Conservation (phyloP, 1,139 yeast genomes). For the Candida tunisiensis region DNA sequence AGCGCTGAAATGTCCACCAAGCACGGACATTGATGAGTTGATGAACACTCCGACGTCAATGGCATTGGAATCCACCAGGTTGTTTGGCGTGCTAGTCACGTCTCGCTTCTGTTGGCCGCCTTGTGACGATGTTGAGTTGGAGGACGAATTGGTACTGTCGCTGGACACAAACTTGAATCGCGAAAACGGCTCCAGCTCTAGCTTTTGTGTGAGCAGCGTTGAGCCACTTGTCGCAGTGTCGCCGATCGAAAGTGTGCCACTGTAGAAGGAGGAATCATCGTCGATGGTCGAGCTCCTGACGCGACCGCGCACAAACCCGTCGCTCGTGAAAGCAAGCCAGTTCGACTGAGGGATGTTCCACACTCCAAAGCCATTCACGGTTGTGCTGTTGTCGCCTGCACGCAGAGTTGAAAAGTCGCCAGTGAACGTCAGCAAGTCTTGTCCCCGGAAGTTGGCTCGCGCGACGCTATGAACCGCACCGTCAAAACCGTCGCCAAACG, state of each 20-base stretch:
- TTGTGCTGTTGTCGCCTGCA: slow-evolving; percentile 3
- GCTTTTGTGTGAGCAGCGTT: background rate
- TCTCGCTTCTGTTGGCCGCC: slow-evolving; percentile 1
- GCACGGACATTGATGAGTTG: slow-evolving; percentile 31
- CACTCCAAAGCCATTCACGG: slow-evolving; percentile 11
- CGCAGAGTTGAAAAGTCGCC: slow-evolving; percentile 13
- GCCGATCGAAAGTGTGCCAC: slow-evolving; percentile 9
- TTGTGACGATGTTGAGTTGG: slow-evolving; percentile 3
- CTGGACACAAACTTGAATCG: slow-evolving; percentile 21
- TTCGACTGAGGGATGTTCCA: slow-evolving; percentile 11
- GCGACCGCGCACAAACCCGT: background rate
- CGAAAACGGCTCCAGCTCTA: no score
- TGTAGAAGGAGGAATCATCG: slow-evolving; percentile 6
- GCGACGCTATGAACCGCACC: slow-evolving; percentile 12
- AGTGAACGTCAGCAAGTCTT: slow-evolving; percentile 19
- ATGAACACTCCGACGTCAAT: slow-evolving; percentile 24
- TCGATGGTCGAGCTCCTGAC: background rate
- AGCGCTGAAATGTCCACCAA: slow-evolving; percentile 35
- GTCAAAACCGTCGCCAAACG: slow-evolving; percentile 13
- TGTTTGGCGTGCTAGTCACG: slow-evolving; percentile 1
- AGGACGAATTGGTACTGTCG: slow-evolving; percentile 10
- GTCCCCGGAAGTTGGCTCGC: slow-evolving; percentile 6
- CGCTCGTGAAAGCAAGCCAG: slow-evolving; percentile 10
- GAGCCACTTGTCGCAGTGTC: slow-evolving; percentile 10
- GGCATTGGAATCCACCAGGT: slow-evolving; percentile 6